phyloP scores from a whole-genome alignment of 352 stramenopile species.

The Lagenidium giganteum region DNA sequence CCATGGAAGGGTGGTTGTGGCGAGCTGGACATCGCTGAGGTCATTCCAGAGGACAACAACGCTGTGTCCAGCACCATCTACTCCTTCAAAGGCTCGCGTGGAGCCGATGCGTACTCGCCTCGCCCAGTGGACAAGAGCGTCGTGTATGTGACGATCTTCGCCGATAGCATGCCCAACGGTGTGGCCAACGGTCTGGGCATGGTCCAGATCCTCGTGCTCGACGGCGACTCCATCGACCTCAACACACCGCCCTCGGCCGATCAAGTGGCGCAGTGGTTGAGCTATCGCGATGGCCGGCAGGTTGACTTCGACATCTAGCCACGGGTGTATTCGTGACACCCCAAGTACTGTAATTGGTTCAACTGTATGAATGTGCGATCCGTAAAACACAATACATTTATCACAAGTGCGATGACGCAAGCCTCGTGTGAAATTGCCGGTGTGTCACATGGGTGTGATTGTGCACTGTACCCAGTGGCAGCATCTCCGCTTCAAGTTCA shows the following conservation, averaged over 20 bases:
- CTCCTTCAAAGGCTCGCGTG: conserved; percentile 37
- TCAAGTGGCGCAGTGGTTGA: conserved; percentile 20
- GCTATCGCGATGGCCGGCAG: conserved; percentile 17
- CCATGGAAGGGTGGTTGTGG: conserved; percentile 42
- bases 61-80: conserved; percentile 38
- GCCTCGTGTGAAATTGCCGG: too few relatives aligned
- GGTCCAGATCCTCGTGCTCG: conserved; percentile 23
- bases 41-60: conserved; percentile 18
- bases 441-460: too few relatives aligned
- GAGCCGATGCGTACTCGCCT: conserved; percentile 16
- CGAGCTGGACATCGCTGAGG: conserved; percentile 42
- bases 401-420: too few relatives aligned
- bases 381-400: too few relatives aligned
- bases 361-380: too few relatives aligned
- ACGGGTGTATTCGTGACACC: too few relatives aligned
- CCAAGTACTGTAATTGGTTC: too few relatives aligned
- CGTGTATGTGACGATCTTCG: conserved; percentile 35
- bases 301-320: conserved; percentile 26
- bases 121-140: conserved; percentile 18
- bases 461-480: too few relatives aligned
- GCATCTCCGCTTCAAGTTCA: too few relatives aligned
- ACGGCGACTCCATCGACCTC: conserved; percentile 21
- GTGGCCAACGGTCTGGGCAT: conserved; percentile 9
- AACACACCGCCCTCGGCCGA: conserved; percentile 10
- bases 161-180: conserved; percentile 9